Conservation (phyloP, 352 stramenopile species). For the Phytophthora idaei region DNA sequence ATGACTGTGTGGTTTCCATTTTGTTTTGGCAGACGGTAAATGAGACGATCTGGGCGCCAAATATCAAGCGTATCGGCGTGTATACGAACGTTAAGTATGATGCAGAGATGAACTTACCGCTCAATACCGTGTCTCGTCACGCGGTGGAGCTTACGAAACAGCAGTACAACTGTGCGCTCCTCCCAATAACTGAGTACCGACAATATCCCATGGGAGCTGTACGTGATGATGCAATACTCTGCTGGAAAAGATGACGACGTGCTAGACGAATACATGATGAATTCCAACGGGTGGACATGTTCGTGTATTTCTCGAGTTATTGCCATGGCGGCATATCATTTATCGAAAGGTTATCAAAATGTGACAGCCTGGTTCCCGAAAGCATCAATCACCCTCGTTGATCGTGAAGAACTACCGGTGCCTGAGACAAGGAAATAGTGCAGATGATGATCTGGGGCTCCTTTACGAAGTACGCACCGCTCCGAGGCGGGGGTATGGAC, state of each 20-base stretch:
- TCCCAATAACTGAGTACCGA: conserved; percentile 1
- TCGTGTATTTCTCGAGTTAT: conserved; percentile 10
- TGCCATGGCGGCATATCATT: conserved; percentile 15
- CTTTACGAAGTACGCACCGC: background rate
- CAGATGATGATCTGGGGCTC: background rate
- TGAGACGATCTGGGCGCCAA: background rate
- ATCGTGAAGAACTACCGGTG: conserved; percentile 8
- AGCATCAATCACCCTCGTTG: conserved; percentile 6
- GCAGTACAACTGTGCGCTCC: conserved; percentile 8
- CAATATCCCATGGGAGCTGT: conserved; percentile 1
- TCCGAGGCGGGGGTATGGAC: too few relatives aligned
- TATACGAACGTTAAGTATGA: conserved; percentile 10
- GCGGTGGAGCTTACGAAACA: conserved; percentile 2
- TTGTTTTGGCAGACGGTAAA: conserved; percentile 12
- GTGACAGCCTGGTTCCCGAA: conserved; percentile 4
- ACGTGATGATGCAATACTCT: conserved; percentile 18
- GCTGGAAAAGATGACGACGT: conserved; percentile 4
- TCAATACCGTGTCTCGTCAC: background rate
- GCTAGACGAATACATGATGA: conserved; percentile 12
- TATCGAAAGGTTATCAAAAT: conserved; percentile 7
- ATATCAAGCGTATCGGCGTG: conserved; percentile 1
- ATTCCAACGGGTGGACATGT: conserved; percentile 6
- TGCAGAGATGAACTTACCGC: conserved; percentile 2
- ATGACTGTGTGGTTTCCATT: conserved; percentile 11
- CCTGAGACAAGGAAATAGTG: background rate